Percentiles rank a stretch among this genome's conserved stretches.
These are phyloP conservation scores for Penicillium crustosum DNA, from an alignment of 2,329 filamentous ascomycete genomes.

Conservation along the genomic window DNA sequence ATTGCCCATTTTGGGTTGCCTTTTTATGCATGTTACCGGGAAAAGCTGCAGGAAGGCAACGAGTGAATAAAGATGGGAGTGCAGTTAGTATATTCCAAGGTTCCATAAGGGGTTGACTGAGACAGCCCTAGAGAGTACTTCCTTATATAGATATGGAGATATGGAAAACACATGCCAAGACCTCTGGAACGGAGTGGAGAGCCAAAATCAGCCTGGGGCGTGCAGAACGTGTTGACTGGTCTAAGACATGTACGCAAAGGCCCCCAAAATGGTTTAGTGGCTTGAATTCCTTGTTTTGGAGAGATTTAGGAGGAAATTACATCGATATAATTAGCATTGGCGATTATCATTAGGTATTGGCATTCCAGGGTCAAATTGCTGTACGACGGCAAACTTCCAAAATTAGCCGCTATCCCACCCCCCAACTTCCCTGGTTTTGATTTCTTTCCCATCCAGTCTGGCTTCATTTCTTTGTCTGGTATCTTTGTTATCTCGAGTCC, in stretches of 20 bases:
- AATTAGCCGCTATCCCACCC: not conserved
- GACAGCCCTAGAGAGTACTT: not conserved
- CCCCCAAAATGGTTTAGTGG: not conserved
- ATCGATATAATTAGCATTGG: constrained; percentile 2
- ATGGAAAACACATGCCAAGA: constrained; percentile 2
- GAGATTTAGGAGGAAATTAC: constrained; percentile 1
- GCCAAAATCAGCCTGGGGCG: not conserved
- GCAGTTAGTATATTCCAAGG: not conserved
- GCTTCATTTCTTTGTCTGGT: not conserved
- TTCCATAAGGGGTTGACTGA: no score
- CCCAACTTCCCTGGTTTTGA: not conserved
- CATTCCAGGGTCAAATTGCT: constrained; percentile 2
- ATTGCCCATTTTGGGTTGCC: not conserved
- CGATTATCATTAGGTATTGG: not conserved
- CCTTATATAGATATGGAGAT: not conserved
- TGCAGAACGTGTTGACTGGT: not conserved
- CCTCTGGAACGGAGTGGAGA: constrained; percentile 10
- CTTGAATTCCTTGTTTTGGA: constrained; percentile 1
- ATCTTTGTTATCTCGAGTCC: constrained; percentile 1
- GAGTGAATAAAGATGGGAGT: not conserved
- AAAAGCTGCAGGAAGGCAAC: not conserved
- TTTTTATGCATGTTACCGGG: not conserved
- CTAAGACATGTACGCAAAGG: constrained; percentile 3
- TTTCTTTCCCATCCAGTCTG: not conserved
- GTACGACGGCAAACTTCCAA: constrained; percentile 8